A percentile compares a stretch with the other conserved stretches of the same genome.
Conservation (phyloP, 495 filamentous ascomycete species). For the Daldinia concentrica region DNA sequence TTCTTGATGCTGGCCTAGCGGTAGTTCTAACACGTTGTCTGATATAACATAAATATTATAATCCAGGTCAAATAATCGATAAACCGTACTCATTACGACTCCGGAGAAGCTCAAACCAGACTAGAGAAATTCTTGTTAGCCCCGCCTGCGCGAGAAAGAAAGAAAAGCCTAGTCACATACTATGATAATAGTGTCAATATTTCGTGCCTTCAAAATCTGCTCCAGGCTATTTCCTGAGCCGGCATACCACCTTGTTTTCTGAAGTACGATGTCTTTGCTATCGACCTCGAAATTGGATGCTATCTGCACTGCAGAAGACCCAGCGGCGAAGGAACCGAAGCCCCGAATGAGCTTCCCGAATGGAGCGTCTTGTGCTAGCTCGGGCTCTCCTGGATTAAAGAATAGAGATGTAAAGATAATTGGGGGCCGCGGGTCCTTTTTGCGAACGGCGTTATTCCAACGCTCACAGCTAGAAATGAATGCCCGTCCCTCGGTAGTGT, state of each 20-base stretch:
- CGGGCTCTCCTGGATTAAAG: constrained; percentile 46
- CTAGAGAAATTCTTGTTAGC: constrained; percentile 27
- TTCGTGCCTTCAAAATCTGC: constrained; percentile 53
- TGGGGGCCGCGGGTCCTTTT: constrained; percentile 45
- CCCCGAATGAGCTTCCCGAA: constrained; percentile 46
- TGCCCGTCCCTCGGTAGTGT: constrained; percentile 45
- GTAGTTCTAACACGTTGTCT: constrained; percentile 56
- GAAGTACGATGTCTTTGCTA: constrained; percentile 51
- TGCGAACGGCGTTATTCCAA: constrained; percentile 56
- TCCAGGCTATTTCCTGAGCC: constrained; percentile 53
- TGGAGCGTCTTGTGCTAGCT: constrained; percentile 46
- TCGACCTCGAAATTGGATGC: constrained; percentile 46
- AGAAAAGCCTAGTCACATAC: constrained; percentile 36
- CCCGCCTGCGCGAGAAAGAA: not conserved
- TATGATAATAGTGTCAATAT: constrained; percentile 56
- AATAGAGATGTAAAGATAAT: constrained; percentile 55
- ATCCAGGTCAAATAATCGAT: constrained; percentile 57
- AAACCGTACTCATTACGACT: constrained; percentile 55
- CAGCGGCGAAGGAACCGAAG: constrained; percentile 38
- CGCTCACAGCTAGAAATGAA: constrained; percentile 43
- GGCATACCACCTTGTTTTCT: constrained; percentile 57
- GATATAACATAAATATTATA: constrained; percentile 56
- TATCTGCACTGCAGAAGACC: constrained; percentile 42
- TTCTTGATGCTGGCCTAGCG: constrained; percentile 43
- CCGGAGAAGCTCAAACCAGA: constrained; percentile 56